Evolutionary conservation across 1,139 yeast genomes (phyloP).

Genomic region (Lodderomyces oxycetoniae): DNA sequence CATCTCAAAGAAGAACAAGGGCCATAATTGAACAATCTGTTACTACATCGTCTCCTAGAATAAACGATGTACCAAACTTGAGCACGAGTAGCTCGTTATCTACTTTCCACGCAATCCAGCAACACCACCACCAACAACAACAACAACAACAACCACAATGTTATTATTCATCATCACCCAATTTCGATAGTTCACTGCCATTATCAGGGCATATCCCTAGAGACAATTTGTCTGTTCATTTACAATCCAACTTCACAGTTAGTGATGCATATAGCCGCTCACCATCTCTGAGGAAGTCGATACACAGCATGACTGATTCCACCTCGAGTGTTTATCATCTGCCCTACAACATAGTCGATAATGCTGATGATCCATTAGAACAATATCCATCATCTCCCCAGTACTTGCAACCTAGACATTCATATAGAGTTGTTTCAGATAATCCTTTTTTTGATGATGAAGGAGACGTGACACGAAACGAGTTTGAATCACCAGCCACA

Average conservation of each 20-base stretch:
- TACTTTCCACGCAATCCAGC: constrained; percentile 2
- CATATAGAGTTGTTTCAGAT: constrained; percentile 14
- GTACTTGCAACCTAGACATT: constrained; percentile 14
- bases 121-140: constrained; percentile 2
- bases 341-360: background rate
- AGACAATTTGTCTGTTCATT: constrained; percentile 2
- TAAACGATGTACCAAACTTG: constrained; percentile 11
- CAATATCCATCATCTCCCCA: background rate
- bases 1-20: constrained; percentile 9
- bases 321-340: background rate
- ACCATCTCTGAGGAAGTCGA: constrained; percentile 28
- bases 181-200: constrained; percentile 7
- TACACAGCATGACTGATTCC: background rate
- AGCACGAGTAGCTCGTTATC: constrained; percentile 6
- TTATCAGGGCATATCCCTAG: constrained; percentile 2
- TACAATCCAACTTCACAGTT: constrained; percentile 2
- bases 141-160: background rate
- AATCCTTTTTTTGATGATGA: constrained; percentile 20
- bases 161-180: constrained; percentile 3
- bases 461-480: constrained; percentile 16
- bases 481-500: constrained; percentile 21
- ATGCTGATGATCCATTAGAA: background rate
- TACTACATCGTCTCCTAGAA: constrained; percentile 8
- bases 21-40: constrained; percentile 9
- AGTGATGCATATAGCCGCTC: constrained; percentile 20